Evolutionary conservation across 176 grass and related monocot genomes (phyloP), one percentile per base, ranked within the genome.

Genomic region (Cymbopogon citratus): DNA sequence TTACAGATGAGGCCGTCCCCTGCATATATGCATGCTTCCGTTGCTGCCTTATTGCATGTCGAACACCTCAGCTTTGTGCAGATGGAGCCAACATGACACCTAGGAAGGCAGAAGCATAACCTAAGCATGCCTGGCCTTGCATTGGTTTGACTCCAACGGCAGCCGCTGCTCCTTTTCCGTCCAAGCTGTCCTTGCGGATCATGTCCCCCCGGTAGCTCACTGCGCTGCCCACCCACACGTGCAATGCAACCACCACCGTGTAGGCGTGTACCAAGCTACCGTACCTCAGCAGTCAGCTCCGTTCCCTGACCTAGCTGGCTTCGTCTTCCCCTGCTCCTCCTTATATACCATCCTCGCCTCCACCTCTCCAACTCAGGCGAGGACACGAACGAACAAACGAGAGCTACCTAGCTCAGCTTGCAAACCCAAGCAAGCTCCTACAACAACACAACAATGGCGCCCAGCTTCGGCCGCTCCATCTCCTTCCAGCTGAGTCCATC

Each of bases 191-290:
- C 23, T 48, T 12, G 23, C 41, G 52, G 69, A 63, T 83, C 72
- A 64, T 83, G 71, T 75, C 69, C 31, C 31, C 31, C 31, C n/a
- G n/a, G 31, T 33, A 33, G 31, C 31, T 33, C 31, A 33, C 31
- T 33, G 31, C n/a, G n/a, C n/a, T n/a, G n/a, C n/a, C n/a, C n/a
- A n/a, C 31, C 31, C 31, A 33, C 82, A 85, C 81, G 85, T 81
- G 85, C 78, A 87, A n/a, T n/a, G n/a, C n/a, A n/a, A n/a, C n/a
- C n/a, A 87, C 85, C 71, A 81, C 78, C 69, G 4, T 2, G 27
- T 67, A 21, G 57, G 41, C 69, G 4, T 2, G 27, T 67, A 21
- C 70, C 59, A 65, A 33, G 52, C 24, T 25, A 10, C 54, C 54
- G 25, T 9, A 33, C 2, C 43, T 33, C n/a, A 33, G 31, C 31